Base-by-base conservation (phyloP, 2,329 filamentous ascomycete species). In the Colletotrichum salicis region DNA sequence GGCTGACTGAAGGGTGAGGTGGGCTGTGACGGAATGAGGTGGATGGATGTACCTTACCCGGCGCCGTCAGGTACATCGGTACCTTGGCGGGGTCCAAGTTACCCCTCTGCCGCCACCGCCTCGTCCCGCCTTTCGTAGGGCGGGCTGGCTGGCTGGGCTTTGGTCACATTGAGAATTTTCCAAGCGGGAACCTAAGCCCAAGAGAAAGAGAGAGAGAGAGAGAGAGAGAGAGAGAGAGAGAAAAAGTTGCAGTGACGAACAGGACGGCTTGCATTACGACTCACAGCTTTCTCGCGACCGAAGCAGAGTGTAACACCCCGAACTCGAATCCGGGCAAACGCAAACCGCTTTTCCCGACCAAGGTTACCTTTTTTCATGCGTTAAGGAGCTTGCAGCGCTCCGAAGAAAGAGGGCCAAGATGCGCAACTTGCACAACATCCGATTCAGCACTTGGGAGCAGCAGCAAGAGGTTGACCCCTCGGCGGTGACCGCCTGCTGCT, bases 381-480 rank as follows among this genome's bases (percentile, higher is more conserved):
- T 19, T 37, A 55, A 35, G 56, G 27, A 35, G 15, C 13, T 33
- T 58, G 41, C 29, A 27, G 35, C 64, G 56, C 58, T 69, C 58
- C 55, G 13, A 45, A 51, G 59, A 52, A 51, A 70, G 27, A 60
- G 29, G 45, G 22, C 27, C 56, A 67, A 61, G 22, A 98, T 98
- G 96, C 92, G 94, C 80, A 98, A 98, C 82, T 88, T 98, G 77
- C 92, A 90, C 83, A 95, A 92, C 80, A 90, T 95, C 77, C 90
- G 89, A 79, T 91, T 93, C 80, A 88, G 89, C 76, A 86, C 89
- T 79, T 91, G 91, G 84, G 87, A 91, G 74, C 86, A 88, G 65
- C 64, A 51, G 15, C 58, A 61, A 33, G 65, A 63, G 64, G 82
- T 87, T 74, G 86, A 48, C 41, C 15, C 41, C 41, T 48, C 41